Evolutionary conservation across 208 protist species (phyloP).

Genomic region (Wallacemonas sp.): DNA sequence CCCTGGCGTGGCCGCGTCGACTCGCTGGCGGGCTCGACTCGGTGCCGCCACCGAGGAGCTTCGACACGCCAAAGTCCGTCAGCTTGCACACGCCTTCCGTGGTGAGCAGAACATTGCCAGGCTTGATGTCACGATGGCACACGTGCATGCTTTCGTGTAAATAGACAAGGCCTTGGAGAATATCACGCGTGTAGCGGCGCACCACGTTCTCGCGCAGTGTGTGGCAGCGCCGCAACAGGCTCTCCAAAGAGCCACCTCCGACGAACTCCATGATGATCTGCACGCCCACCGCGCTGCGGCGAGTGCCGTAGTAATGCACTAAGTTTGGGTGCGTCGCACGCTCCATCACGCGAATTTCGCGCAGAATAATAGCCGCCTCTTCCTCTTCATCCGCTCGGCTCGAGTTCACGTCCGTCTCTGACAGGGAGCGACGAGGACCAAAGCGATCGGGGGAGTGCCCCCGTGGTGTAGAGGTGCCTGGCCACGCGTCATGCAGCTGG

Average conservation of each 20-base stretch:
- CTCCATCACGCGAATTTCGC: constrained; percentile 80
- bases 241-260: constrained; percentile 78
- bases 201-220: constrained; percentile 73
- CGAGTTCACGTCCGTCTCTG: not conserved
- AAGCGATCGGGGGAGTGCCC: not conserved
- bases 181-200: constrained; percentile 69
- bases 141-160: constrained; percentile 78
- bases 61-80: constrained; percentile 87
- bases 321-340: constrained; percentile 68
- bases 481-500: too few species aligned
- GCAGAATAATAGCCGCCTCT: constrained; percentile 52
- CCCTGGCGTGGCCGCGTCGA: not conserved
- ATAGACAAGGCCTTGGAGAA: constrained; percentile 78
- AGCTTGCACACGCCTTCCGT: constrained; percentile 83
- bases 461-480: too few species aligned
- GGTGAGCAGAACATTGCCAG: constrained; percentile 90
- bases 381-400: constrained; percentile 10
- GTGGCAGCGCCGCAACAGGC: constrained; percentile 57
- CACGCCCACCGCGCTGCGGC: constrained; percentile 63
- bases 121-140: constrained; percentile 92
- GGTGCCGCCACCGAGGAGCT: constrained; percentile 33
- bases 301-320: constrained; percentile 81
- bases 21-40: constrained; percentile 2
- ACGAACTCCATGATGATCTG: constrained; percentile 92
- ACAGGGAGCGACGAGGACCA: not conserved